Evolutionary conservation across 345 rosid species (phyloP).

Genomic region (Viola odorata): DNA sequence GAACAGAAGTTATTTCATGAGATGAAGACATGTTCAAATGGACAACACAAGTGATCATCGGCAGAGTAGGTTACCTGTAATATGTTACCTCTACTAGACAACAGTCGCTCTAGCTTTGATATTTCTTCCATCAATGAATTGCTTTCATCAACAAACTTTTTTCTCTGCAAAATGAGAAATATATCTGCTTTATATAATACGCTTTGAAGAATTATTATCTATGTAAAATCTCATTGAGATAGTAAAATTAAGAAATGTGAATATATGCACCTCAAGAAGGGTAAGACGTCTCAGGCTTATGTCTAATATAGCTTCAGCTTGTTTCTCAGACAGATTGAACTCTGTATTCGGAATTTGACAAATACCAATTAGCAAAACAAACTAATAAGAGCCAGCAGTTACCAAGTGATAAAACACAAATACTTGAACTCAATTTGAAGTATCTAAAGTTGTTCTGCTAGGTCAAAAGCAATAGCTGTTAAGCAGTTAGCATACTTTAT

Average conservation of each 20-base stretch:
- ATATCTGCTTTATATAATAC: constrained; percentile 8
- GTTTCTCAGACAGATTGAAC: constrained; percentile 73
- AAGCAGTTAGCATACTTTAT: not conserved
- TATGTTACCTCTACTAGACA: constrained; percentile 67
- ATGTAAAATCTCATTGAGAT: constrained; percentile 1
- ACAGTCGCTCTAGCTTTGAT: constrained; percentile 56
- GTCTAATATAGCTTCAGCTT: constrained; percentile 86
- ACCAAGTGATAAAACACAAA: not conserved
- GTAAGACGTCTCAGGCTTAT: constrained; percentile 74
- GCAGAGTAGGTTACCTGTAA: constrained; percentile 47
- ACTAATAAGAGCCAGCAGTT: not conserved
- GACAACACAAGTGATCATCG: not conserved
- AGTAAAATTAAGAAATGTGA: not conserved
- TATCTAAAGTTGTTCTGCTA: not conserved
- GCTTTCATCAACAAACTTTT: constrained; percentile 70
- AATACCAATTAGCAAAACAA: constrained; percentile 2
- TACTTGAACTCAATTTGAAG: not conserved
- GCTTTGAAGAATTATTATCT: not conserved
- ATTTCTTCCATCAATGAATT: constrained; percentile 60
- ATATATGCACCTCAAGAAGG: constrained; percentile 61
- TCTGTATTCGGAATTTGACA: constrained; percentile 32
- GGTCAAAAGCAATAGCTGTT: no score
- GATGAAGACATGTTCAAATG: not conserved
- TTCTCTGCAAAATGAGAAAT: constrained; percentile 44
- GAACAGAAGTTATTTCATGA: no score